Evolutionary conservation across 23 red algal species (phyloP), one percentile per base, ranked within the genome.

Genomic region (Pyropia yezoensis): DNA sequence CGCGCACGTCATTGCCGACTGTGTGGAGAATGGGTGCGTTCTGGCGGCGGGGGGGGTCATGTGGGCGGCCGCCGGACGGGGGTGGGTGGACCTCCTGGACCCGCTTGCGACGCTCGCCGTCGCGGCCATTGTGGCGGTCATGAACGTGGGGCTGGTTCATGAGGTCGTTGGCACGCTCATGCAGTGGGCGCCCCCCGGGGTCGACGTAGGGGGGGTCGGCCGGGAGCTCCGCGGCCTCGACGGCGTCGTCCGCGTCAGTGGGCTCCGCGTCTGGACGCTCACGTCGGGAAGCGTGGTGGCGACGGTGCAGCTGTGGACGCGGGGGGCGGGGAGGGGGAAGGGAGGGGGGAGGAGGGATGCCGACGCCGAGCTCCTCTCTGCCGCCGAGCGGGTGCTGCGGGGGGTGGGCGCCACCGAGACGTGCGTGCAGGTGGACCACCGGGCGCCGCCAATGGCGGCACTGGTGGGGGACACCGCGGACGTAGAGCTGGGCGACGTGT

Each of bases 1-100:
- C n/a, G 82, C 82, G 15, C 82, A 87, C 33, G 72, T 87, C 29
- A 77, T 87, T 52, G 82, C 82, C 1, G 82, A 87, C 54, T 76
- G 51, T 14, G 64, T 87, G 26, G 82, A 87, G 65, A 87, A 75
- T 26, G 57, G 53, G 5, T 57, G 75, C 26, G 82, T 87, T 28
- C 63, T 87, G 29, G 39, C 71, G 16, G 82, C 69, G 62, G 82
- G 82, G 25, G 25, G 65, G 3, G 17, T 87, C 51, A 87, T 87
- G 51, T 87, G 82, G 82, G 23, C 27, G 2, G 49, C 32, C 24
- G 58, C 56, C 1, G 39, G 39, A 8, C 7, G 39, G 39, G 6
- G 39, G 39, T 47, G 39, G 39, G 39, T 7, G 39, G 39, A 8
- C 39, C 17, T 70, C 14, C n/a, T 87, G 32, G 82, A 87, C 49